These are phyloP conservation scores for Xylaria hypoxylon DNA, from an alignment of 2,329 filamentous ascomycete species.

Conservation along the genomic window DNA sequence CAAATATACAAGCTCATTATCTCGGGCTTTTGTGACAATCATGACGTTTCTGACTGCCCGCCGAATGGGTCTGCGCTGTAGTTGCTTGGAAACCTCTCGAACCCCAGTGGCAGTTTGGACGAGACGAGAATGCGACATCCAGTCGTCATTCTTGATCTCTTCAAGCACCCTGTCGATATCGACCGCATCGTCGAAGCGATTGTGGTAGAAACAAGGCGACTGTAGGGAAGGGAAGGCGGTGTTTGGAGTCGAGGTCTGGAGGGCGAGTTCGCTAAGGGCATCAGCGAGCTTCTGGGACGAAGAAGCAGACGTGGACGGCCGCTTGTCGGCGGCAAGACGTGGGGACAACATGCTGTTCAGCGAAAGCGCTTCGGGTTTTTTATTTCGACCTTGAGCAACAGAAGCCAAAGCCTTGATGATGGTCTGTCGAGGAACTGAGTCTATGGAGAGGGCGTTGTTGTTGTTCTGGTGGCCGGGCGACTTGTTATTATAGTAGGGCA, in stretches of 20 bases:
- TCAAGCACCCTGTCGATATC: constrained; percentile 95
- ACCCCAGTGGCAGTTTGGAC: constrained; percentile 96
- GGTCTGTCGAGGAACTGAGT: constrained; percentile 80
- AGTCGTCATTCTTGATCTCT: constrained; percentile 90
- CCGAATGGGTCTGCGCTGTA: constrained; percentile 91
- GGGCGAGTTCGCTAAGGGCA: constrained; percentile 66
- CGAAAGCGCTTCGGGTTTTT: constrained; percentile 72
- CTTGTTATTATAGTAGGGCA: constrained; percentile 46
- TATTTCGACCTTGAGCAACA: constrained; percentile 67
- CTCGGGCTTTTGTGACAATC: constrained; percentile 98
- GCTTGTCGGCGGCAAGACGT: constrained; percentile 52
- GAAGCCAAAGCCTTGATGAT: constrained; percentile 85
- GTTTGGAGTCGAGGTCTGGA: constrained; percentile 56
- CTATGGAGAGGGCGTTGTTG: constrained; percentile 68
- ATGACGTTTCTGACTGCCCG: constrained; percentile 93
- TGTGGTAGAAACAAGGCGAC: constrained; percentile 97
- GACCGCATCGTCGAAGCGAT: constrained; percentile 94
- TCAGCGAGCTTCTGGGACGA: constrained; percentile 73
- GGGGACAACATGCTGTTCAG: constrained; percentile 69
- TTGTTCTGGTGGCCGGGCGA: constrained; percentile 59
- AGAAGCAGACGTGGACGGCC: constrained; percentile 57
- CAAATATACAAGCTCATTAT: constrained; percentile 90
- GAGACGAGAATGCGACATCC: constrained; percentile 90
- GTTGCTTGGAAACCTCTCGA: constrained; percentile 93
- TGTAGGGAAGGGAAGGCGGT: constrained; percentile 76